These are phyloP conservation scores for Eustoma russellianum DNA, from an alignment of 257 asterid species.

Conservation along the genomic window DNA sequence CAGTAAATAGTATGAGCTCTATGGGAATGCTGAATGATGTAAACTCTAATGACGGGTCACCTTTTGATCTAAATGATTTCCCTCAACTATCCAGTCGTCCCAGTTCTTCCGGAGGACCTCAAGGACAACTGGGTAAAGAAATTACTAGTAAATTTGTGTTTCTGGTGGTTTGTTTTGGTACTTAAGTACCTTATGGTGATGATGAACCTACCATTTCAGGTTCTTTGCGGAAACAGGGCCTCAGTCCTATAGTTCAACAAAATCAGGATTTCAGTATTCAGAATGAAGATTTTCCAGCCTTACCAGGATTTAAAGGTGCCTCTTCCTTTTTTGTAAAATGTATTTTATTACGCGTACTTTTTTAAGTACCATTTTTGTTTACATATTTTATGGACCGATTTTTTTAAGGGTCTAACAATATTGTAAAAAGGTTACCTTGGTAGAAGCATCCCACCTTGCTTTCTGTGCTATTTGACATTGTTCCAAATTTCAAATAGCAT, in stretches of 20 bases:
- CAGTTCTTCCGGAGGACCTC: constrained; percentile 96
- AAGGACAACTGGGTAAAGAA: constrained; percentile 76
- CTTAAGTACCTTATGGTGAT: constrained; percentile 7
- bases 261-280: constrained; percentile 99
- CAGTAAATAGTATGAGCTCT: constrained; percentile 51
- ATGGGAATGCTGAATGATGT: constrained; percentile 84
- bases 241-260: constrained; percentile 81
- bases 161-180: constrained; percentile 11
- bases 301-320: constrained; percentile 93
- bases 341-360: not conserved
- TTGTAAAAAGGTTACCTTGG: too few species aligned
- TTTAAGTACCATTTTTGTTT: not conserved
- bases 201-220: constrained; percentile 43
- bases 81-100: constrained; percentile 93
- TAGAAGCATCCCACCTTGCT: too few species aligned
- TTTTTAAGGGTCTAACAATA: not conserved
- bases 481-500: too few species aligned
- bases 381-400: not conserved
- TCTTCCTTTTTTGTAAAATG: not conserved
- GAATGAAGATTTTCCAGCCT: constrained; percentile 98
- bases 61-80: constrained; percentile 93
- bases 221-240: constrained; percentile 88
- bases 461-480: too few species aligned
- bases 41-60: constrained; percentile 76
- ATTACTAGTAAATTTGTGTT: constrained; percentile 9